Evolutionary conservation across 148 eudicot species (phyloP).

Genomic region (Rhododendron simsii): DNA sequence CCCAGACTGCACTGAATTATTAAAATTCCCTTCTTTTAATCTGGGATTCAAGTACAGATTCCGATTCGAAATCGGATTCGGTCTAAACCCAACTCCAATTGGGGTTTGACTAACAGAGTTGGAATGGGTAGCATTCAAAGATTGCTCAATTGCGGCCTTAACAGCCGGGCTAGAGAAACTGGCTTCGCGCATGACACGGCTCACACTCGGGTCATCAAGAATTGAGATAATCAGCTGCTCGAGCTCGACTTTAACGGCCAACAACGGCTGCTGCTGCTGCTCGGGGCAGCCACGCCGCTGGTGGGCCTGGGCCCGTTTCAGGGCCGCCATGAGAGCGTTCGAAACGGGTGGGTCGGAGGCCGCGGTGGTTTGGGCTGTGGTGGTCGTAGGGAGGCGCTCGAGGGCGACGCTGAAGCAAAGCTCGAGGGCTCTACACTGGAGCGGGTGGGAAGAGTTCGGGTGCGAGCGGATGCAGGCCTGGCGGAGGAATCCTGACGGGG

Average conservation of each 20-base stretch:
- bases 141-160: constrained; percentile 72
- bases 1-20: constrained; percentile 16
- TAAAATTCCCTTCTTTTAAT: constrained; percentile 25
- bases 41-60: constrained; percentile 62
- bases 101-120: constrained; percentile 11
- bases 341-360: constrained; percentile 69
- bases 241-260: constrained; percentile 90
- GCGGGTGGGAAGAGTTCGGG: constrained; percentile 90
- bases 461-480: constrained; percentile 91
- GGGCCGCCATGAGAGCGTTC: constrained; percentile 84
- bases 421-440: constrained; percentile 92
- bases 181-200: constrained; percentile 91
- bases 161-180: constrained; percentile 91
- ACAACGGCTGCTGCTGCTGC: constrained; percentile 84
- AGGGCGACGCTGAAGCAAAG: constrained; percentile 91
- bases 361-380: constrained; percentile 27
- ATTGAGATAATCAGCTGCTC: constrained; percentile 82
- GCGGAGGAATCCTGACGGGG: constrained; percentile 65
- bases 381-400: constrained; percentile 54
- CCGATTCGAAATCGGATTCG: constrained; percentile 24
- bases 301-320: constrained; percentile 90
- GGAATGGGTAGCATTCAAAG: constrained; percentile 20
- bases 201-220: constrained; percentile 90
- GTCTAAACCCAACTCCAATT: constrained; percentile 38
- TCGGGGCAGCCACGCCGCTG: constrained; percentile 93